Evolutionary conservation across 1,284 basidiomycete species (phyloP).

Genomic region (Rhodofomes roseus): DNA sequence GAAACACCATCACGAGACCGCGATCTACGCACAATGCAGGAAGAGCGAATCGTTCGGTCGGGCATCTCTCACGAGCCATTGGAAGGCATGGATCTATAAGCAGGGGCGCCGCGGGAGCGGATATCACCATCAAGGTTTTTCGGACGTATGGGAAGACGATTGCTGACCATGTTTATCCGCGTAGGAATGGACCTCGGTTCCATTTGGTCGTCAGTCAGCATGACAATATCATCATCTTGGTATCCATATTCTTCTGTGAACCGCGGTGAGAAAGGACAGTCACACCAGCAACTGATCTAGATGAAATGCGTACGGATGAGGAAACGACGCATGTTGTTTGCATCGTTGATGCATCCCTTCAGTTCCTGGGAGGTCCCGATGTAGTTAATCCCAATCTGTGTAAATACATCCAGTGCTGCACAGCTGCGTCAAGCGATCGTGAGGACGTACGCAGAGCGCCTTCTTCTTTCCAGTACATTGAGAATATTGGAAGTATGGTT

Average conservation of each 20-base stretch:
- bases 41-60: constrained; percentile 84
- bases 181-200: constrained; percentile 71
- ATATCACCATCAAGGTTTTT: not conserved
- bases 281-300: not conserved
- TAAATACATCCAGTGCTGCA: not conserved
- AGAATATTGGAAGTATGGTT: constrained; percentile 74
- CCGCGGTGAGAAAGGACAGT: not conserved
- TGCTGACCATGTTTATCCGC: constrained; percentile 73
- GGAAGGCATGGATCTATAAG: constrained; percentile 72
- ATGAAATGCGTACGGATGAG: constrained; percentile 49
- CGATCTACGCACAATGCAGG: constrained; percentile 73
- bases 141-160: not conserved
- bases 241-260: constrained; percentile 65
- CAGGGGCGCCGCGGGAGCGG: not conserved
- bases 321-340: constrained; percentile 72
- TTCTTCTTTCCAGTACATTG: constrained; percentile 81
- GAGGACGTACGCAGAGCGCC: constrained; percentile 63
- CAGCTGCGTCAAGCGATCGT: not conserved
- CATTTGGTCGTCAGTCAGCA: constrained; percentile 73
- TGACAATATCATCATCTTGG: constrained; percentile 79
- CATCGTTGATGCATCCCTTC: constrained; percentile 88
- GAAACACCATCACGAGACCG: not conserved
- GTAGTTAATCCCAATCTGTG: constrained; percentile 84
- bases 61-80: constrained; percentile 85
- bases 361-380: constrained; percentile 59